phyloP scores from a whole-genome alignment of 2,329 filamentous ascomycete genomes.

The Pseudocercospora ulei region DNA sequence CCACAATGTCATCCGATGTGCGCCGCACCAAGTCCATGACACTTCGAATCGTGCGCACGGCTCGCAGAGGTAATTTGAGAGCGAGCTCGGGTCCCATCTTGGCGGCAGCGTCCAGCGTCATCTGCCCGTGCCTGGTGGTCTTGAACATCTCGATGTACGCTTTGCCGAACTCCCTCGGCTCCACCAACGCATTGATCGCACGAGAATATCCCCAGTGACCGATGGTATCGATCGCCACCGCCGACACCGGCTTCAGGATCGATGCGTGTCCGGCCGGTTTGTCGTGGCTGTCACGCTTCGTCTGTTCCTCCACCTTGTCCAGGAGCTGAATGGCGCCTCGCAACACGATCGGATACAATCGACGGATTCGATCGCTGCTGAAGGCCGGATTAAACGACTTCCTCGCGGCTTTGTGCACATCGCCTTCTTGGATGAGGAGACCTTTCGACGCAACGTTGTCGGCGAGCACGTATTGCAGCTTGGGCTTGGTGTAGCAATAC shows the following conservation, averaged over 20 bases:
- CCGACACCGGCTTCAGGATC: conserved; percentile 9
- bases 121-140: conserved; percentile 13
- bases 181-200: conserved; percentile 6
- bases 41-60: conserved; percentile 13
- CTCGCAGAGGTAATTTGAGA: conserved; percentile 12
- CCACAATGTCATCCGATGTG: conserved; percentile 10
- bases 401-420: conserved; percentile 11
- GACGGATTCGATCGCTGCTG: conserved; percentile 8
- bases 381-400: conserved; percentile 14
- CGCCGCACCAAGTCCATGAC: conserved; percentile 8
- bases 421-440: conserved; percentile 17
- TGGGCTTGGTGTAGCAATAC: conserved; percentile 13
- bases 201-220: conserved; percentile 12
- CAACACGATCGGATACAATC: conserved; percentile 16
- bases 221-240: conserved; percentile 11
- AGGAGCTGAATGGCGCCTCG: conserved; percentile 6
- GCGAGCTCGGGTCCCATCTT: conserved; percentile 14
- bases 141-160: conserved; percentile 16
- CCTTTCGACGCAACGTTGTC: conserved; percentile 10
- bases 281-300: not conserved
- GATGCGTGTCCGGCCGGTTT: conserved; percentile 1
- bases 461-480: conserved; percentile 11
- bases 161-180: conserved; percentile 2
- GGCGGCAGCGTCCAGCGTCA: conserved; percentile 9
- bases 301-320: conserved; percentile 6